A percentile compares a stretch with the other conserved stretches of the same genome.
These are phyloP conservation scores for Rostrohypoxylon terebratum DNA, from an alignment of 495 filamentous ascomycete species.

Conservation along the genomic window DNA sequence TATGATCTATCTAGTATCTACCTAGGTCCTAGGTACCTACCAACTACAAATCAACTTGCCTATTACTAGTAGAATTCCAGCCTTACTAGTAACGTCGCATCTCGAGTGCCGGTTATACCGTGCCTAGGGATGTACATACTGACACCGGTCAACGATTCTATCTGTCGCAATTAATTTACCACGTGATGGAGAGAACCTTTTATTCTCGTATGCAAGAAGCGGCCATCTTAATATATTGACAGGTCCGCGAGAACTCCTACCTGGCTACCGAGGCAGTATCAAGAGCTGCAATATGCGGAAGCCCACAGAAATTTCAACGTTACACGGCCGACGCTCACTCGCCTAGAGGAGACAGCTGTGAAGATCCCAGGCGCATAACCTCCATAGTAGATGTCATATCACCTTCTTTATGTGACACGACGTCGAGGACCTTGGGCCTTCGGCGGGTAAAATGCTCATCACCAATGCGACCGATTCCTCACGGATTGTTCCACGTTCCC, in stretches of 20 bases:
- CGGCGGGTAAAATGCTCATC: constrained; percentile 33
- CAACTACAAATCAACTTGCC: neutral
- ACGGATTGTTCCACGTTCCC: constrained; percentile 10
- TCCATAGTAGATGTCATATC: constrained; percentile 10
- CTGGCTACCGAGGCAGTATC: constrained; percentile 26
- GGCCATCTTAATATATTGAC: constrained; percentile 34
- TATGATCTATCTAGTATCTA: no score
- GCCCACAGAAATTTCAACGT: constrained; percentile 36
- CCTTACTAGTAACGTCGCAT: constrained; percentile 47
- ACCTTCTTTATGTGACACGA: constrained; percentile 25
- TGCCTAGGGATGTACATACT: constrained; percentile 8
- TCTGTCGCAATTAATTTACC: constrained; percentile 24
- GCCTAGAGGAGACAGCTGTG: constrained; percentile 15
- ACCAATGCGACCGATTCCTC: constrained; percentile 7
- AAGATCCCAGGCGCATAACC: constrained; percentile 7
- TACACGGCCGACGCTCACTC: constrained; percentile 31
- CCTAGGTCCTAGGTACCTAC: neutral
- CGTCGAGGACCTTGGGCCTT: constrained; percentile 4
- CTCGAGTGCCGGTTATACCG: constrained; percentile 32
- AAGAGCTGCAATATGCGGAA: constrained; percentile 35
- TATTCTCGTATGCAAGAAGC: constrained; percentile 27
- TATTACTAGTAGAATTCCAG: constrained; percentile 12
- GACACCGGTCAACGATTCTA: constrained; percentile 16
- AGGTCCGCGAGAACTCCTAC: constrained; percentile 16
- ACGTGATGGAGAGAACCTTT: constrained; percentile 37